Evolutionary conservation across 441 rosid species (phyloP), one percentile per base, ranked within the genome.

Genomic region (Hura crepitans): DNA sequence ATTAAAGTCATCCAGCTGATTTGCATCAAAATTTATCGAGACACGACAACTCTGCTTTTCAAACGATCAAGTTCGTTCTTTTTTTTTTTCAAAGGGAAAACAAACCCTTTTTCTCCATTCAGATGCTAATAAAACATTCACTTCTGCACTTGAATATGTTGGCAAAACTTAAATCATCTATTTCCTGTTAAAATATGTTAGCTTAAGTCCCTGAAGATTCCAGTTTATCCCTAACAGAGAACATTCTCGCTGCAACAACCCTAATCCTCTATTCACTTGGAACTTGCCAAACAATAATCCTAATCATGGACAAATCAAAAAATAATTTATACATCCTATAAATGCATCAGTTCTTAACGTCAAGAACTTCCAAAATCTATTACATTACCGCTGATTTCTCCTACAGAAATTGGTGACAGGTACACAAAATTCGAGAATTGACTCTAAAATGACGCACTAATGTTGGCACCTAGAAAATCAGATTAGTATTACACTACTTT

Each of bases 401-500:
- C 31, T 27, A 14, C 58, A 73, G 35, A 9, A 10, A 22, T 6
- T 18, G 39, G 65, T 37, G 53, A 23, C 46, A 39, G 47, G 39
- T 31, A 39, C 49, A 49, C 5, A 27, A 47, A 49, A 47, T 14
- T 22, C 45, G 37, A 9, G 58, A 31, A 8, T 33, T 12, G 54
- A 68, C 62, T 54, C 50, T 50, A 45, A 70, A 61, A 47, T 53
- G 68, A 70, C 46, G 73, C 73, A 43, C 30, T 58, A 7, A 43
- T 76, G 64, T 59, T 55, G 65, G 25, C 28, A 47, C 66, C 42
- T 55, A 39, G n/a, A 14, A 56, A 56, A 25, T 17, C n/a, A 15
- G 61, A 23, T 6, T 22, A 14, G 42, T 5, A 50, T 14, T 81
- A 6, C 72, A 65, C 80, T 82, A 78, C 73, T 69, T 65, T 53